Evolutionary conservation across 176 grass and related monocot species (phyloP), one percentile per base, ranked within the genome.

Genomic region (Carex scoparia): DNA sequence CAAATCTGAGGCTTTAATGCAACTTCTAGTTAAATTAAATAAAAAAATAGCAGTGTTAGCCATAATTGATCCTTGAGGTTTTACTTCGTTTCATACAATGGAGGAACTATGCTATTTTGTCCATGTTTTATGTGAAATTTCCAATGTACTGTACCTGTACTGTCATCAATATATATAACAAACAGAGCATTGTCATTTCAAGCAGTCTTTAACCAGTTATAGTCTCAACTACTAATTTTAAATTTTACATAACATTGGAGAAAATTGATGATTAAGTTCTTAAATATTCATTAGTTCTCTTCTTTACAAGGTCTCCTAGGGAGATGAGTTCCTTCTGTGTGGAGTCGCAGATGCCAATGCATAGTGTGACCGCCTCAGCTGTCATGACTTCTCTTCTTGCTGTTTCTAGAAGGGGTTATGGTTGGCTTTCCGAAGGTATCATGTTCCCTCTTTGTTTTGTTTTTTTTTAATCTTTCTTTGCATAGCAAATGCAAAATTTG

Each of bases 351-450:
- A 86, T 98, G 92, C 92, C 95, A 48, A 87, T 93, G 95, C 95
- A 98, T 81, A 98, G 92, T 79, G 91, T 92, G 68, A 98, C 92
- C 1, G 92, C 95, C 16, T 88, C 92, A 81, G 95, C 91, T 69
- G 84, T 98, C 35, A 98, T 98, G 95, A 94, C 89, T 35, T 98
- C 91, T 70, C 90, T 98, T 18, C 91, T 98, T 53, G 78, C 84
- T 27, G 86, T 89, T 80, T 92, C 91, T 28, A 71, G 72, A 77
- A 91, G 71, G 79, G 80, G 92, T 2, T 90, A 88, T 78, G 91
- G 91, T 27, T 91, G 92, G 95, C 88, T 94, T 3, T 86, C 89
- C 40, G 91, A 94, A 89, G 95, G 95, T 98, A 87, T 80, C 30
- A 62, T 3, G 13, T 83, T 23, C 23, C 23, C 63, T 67, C 27